phyloP scores from a whole-genome alignment of 495 filamentous ascomycete genomes.

The Tuber brumale region DNA sequence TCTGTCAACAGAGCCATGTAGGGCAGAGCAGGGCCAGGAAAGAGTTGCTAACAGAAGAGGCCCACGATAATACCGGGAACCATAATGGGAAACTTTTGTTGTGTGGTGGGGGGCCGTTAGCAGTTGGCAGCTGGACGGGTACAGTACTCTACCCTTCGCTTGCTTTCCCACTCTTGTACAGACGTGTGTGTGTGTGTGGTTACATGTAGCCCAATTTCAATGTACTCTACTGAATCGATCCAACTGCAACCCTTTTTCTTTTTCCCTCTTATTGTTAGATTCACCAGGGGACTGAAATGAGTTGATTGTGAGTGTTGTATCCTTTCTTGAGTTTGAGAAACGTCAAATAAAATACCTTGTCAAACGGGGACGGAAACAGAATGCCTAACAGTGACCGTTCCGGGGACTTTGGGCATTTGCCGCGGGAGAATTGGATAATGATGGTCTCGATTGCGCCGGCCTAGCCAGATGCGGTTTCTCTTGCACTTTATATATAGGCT shows the following conservation, averaged over 20 bases:
- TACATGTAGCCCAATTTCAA: slow-evolving; percentile 5
- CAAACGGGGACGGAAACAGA: neutral
- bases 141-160: slow-evolving; percentile 3
- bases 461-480: neutral
- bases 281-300: neutral
- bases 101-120: slow-evolving; percentile 6
- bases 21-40: neutral
- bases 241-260: neutral
- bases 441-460: neutral
- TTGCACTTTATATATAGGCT: neutral
- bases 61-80: neutral
- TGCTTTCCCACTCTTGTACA: neutral
- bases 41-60: neutral
- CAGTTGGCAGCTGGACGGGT: neutral
- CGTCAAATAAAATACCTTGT: neutral
- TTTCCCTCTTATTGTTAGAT: neutral
- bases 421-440: neutral
- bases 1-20: neutral
- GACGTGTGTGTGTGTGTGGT: neutral
- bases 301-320: neutral
- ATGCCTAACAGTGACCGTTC: neutral
- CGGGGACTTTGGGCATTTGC: neutral
- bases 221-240: neutral
- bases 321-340: neutral
- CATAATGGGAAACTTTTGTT: neutral